phyloP scores from a whole-genome alignment of 768 basidiomycete genomes.

The Trametes coccinea region DNA sequence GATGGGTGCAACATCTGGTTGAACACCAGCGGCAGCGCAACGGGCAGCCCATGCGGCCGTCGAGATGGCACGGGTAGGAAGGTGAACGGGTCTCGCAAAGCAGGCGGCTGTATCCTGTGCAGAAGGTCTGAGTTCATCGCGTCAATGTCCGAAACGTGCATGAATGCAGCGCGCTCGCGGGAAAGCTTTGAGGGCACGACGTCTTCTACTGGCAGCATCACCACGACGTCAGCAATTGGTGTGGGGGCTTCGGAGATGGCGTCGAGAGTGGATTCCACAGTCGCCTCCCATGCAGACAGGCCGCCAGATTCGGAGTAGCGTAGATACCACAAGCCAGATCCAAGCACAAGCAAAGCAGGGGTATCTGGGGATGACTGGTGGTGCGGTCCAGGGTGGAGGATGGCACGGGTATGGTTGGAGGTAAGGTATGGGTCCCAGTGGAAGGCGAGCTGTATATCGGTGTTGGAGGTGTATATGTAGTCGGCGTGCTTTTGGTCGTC shows the following conservation, averaged over 20 bases:
- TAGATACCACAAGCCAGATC: constrained; percentile 89
- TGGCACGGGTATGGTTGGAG: constrained; percentile 49
- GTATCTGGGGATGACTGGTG: constrained; percentile 21
- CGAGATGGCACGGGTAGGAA: constrained; percentile 26
- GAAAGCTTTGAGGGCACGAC: constrained; percentile 68
- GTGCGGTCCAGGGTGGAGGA: constrained; percentile 36
- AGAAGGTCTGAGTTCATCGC: constrained; percentile 88
- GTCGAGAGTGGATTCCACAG: constrained; percentile 65
- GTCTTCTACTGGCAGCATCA: constrained; percentile 78
- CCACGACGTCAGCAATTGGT: constrained; percentile 66
- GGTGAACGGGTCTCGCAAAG: constrained; percentile 31
- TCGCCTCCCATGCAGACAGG: constrained; percentile 74
- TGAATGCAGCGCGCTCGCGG: constrained; percentile 60
- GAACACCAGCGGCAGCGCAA: constrained; percentile 75
- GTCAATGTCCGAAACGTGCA: constrained; percentile 78
- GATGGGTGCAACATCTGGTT: constrained; percentile 75
- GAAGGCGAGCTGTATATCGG: constrained; percentile 57
- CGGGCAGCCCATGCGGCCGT: constrained; percentile 30
- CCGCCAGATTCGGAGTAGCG: constrained; percentile 78
- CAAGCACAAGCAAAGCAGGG: constrained; percentile 75
- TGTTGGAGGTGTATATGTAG: constrained; percentile 46
- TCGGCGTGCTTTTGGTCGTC: constrained; percentile 72
- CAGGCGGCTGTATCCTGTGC: constrained; percentile 55
- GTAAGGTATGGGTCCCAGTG: constrained; percentile 91
- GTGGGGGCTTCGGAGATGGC: constrained; percentile 39